Base-by-base conservation (phyloP, 768 basidiomycete species). In the Suillus variegatus region DNA sequence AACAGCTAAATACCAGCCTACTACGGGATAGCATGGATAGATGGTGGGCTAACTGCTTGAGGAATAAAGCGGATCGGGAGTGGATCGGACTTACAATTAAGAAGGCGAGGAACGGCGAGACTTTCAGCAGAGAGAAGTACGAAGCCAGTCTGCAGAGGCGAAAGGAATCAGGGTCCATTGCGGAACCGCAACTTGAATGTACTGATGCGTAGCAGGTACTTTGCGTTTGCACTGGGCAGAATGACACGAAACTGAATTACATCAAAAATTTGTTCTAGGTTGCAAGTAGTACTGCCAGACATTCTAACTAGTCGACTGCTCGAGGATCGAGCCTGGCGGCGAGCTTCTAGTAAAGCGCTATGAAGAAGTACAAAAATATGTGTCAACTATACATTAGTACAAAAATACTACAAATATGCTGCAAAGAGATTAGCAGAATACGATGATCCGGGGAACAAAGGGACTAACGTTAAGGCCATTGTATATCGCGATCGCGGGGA, bases 1-100 rank as follows among this genome's bases (percentile, higher is more conserved):
- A 79, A 38, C 76, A 82, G 70, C 79, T 93, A 51, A 79, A 85
- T 70, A 78, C 83, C n/a, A 68, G 70, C 12, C 75, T 76, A 13
- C 77, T 91, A 58, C 73, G 75, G 58, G 75, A 77, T 67, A 92
- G 91, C 73, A 91, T 92, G 89, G 91, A 91, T 66, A 78, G 81
- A 64, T 93, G 89, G 88, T 92, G 91, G 91, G 85, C 86, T 22
- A 89, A 89, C 70, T 92, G 90, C 72, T 77, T 91, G 60, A 80
- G 91, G 66, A 81, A 88, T 67, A 81, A 82, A n/a, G 76, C 79
- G 65, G 88, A 90, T 67, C 80, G 90, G 67, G 71, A 75, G 32
- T 88, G 84, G 83, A 80, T 92, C 46, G 77, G 80, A 38, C 74
- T 71, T n/a, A 67, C 83, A 61, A 85, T 91, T 40, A 64, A 68